Evolutionary conservation across 2,329 filamentous ascomycete species (phyloP).

Genomic region (Macrophomina pseudophaseolina): DNA sequence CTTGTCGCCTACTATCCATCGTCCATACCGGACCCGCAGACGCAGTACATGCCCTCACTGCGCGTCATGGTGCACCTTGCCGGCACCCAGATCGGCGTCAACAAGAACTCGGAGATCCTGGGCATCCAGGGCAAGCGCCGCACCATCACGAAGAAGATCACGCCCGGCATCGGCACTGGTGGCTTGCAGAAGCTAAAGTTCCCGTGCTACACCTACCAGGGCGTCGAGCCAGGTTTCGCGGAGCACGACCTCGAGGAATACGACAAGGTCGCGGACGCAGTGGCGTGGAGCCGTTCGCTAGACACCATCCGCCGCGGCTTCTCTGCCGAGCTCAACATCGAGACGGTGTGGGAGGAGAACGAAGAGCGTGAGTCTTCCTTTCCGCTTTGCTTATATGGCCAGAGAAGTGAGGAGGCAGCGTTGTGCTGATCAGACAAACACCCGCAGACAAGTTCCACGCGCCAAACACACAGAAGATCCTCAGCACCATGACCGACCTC

Average conservation of each 20-base stretch:
- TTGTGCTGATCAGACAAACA: background rate
- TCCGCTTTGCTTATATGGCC: conserved; percentile 15
- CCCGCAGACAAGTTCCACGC: conserved; percentile 43
- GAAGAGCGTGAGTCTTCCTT: conserved; percentile 37
- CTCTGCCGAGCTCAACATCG: conserved; percentile 52
- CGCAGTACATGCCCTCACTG: conserved; percentile 50
- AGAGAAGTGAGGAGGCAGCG: no score
- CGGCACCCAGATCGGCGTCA: conserved; percentile 54
- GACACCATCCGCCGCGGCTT: conserved; percentile 66
- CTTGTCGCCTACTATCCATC: conserved; percentile 69
- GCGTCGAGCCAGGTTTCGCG: conserved; percentile 69
- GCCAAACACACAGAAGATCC: conserved; percentile 43
- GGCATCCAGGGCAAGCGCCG: conserved; percentile 59
- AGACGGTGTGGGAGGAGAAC: conserved; percentile 51
- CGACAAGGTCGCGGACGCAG: conserved; percentile 65
- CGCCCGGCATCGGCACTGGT: conserved; percentile 57
- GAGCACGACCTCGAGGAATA: conserved; percentile 73
- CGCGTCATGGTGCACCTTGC: conserved; percentile 64
- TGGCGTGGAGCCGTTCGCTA: conserved; percentile 73
- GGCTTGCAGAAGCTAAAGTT: conserved; percentile 51
- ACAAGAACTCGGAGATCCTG: conserved; percentile 55
- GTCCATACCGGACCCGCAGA: conserved; percentile 58
- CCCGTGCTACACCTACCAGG: conserved; percentile 60
- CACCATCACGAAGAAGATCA: conserved; percentile 55
- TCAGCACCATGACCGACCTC: conserved; percentile 44